Evolutionary conservation across 2,329 filamentous ascomycete genomes (phyloP).

Genomic region (Xylaria multiplex): DNA sequence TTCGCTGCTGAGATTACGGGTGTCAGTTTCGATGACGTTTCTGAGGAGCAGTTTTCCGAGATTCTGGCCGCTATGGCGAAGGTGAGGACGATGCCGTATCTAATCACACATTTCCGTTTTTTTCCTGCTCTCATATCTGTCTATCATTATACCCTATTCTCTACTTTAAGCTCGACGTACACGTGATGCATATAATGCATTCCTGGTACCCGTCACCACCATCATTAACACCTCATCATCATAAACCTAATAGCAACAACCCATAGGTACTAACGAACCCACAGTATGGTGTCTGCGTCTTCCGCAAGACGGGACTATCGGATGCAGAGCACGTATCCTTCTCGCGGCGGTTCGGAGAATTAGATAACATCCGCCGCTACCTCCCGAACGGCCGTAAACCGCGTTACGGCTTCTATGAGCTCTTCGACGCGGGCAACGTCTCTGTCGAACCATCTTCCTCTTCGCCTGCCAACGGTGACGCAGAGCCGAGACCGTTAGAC

Average conservation of each 20-base stretch:
- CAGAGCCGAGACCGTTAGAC: slow-evolving; percentile 30
- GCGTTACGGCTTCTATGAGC: slow-evolving; percentile 59
- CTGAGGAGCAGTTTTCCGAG: slow-evolving; percentile 49
- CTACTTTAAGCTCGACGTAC: not conserved
- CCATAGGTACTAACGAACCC: not conserved
- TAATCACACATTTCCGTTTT: not conserved
- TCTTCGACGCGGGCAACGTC: slow-evolving; percentile 68
- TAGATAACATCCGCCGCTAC: slow-evolving; percentile 65
- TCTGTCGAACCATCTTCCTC: slow-evolving; percentile 1
- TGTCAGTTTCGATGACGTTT: slow-evolving; percentile 48
- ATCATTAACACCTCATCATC: not conserved
- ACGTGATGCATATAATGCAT: not conserved
- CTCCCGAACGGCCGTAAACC: slow-evolving; percentile 57
- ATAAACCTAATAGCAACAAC: not conserved
- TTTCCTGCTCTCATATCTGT: not conserved
- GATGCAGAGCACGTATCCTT: slow-evolving; percentile 64
- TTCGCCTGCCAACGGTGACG: not conserved
- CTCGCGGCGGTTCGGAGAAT: slow-evolving; percentile 61
- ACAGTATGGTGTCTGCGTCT: slow-evolving; percentile 63
- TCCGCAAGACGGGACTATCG: slow-evolving; percentile 60
- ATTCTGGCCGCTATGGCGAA: slow-evolving; percentile 50
- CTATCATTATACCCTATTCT: not conserved
- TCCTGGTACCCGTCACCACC: not conserved
- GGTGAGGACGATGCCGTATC: slow-evolving; percentile 37
- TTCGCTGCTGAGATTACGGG: slow-evolving; percentile 49